A percentile compares a stretch with the other conserved stretches of the same genome.
These are phyloP conservation scores for Senecio squalidus DNA, from an alignment of 140 eudicot genomes.

Conservation along the genomic window DNA sequence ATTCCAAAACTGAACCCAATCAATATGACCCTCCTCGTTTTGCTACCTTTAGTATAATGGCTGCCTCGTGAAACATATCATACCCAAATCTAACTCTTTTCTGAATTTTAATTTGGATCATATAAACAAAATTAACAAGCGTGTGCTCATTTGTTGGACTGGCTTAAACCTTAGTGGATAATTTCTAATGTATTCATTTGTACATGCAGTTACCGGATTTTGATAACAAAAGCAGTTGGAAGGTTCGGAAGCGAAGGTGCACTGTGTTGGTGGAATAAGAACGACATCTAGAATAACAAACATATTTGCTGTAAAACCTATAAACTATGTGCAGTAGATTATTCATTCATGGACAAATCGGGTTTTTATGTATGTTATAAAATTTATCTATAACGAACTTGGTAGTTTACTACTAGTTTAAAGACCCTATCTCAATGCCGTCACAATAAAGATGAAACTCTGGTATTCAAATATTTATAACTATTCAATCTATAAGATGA, in stretches of 20 bases:
- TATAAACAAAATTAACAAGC: too few relatives aligned
- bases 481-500: neutral
- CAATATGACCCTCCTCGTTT: too few relatives aligned
- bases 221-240: conserved; percentile 32
- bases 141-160: neutral
- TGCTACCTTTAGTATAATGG: too few relatives aligned
- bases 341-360: conserved; percentile 17
- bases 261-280: conserved; percentile 38
- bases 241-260: conserved; percentile 54
- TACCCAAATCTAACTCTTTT: too few relatives aligned
- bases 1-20: too few relatives aligned
- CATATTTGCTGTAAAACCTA: conserved; percentile 19
- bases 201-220: conserved; percentile 40
- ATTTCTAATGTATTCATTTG: conserved; percentile 7
- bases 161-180: neutral
- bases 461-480: neutral
- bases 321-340: conserved; percentile 20
- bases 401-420: conserved; percentile 3
- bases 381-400: conserved; percentile 6
- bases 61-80: too few relatives aligned
- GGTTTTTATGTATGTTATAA: conserved; percentile 17
- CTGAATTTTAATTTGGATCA: neutral
- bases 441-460: conserved; percentile 10
- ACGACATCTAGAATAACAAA: neutral
- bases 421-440: neutral